These are phyloP conservation scores for Psilocybe sp. DNA, from an alignment of 768 basidiomycete genomes.

Conservation along the genomic window DNA sequence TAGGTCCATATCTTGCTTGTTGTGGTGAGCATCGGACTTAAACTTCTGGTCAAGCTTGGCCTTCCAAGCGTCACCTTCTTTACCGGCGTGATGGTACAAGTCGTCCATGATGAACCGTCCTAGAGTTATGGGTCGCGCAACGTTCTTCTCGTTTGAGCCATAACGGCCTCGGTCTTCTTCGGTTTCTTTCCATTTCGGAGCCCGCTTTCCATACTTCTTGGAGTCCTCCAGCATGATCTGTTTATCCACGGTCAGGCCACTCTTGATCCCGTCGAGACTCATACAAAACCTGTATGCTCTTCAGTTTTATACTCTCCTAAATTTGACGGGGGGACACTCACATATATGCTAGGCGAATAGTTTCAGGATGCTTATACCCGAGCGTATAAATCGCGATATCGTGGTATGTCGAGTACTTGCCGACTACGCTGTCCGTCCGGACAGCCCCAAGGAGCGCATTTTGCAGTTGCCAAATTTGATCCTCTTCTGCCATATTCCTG, in stretches of 20 bases:
- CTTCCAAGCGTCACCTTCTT: conserved; percentile 17
- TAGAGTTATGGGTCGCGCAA: conserved; percentile 16
- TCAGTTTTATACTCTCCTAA: not conserved
- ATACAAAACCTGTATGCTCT: conserved; percentile 39
- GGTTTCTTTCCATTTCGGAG: conserved; percentile 32
- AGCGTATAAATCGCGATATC: conserved; percentile 49
- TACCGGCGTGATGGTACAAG: conserved; percentile 25
- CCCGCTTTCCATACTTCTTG: conserved; percentile 13
- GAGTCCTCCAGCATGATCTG: conserved; percentile 23
- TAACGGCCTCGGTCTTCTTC: conserved; percentile 17
- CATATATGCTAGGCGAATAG: conserved; percentile 55
- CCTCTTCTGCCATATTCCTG: conserved; percentile 10
- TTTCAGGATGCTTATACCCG: conserved; percentile 49
- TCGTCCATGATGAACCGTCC: conserved; percentile 44
- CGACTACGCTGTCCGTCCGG: conserved; percentile 42
- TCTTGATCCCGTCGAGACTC: conserved; percentile 60
- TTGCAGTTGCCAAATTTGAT: conserved; percentile 40
- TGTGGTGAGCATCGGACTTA: conserved; percentile 1
- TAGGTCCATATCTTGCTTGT: conserved; percentile 26
- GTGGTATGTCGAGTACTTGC: conserved; percentile 55
- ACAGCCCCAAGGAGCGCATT: conserved; percentile 49
- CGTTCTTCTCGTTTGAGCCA: conserved; percentile 22
- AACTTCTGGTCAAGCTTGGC: conserved; percentile 27
- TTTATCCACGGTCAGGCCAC: conserved; percentile 44
- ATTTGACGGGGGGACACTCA: conserved; percentile 11